Conservation (phyloP, 176 grass and related monocot species). For the Aegilops bicornis region DNA sequence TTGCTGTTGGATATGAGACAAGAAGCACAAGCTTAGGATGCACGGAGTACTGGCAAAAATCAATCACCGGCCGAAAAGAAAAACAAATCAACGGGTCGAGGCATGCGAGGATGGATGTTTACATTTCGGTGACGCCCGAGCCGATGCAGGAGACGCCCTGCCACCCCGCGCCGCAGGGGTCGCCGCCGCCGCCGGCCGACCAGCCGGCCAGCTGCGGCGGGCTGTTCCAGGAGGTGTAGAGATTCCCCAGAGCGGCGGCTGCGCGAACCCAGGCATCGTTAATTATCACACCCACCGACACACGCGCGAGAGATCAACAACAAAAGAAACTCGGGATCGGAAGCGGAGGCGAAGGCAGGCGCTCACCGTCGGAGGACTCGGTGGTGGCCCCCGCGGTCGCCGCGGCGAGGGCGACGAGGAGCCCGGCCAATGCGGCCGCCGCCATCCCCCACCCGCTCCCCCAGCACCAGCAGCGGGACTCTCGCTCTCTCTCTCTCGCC, state of each 20-base stretch:
- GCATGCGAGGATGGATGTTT: conserved; percentile 43
- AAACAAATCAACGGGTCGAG: too few relatives aligned
- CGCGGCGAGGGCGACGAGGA: conserved; percentile 27
- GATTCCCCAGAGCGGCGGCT: conserved; percentile 83
- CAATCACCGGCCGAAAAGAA: too few relatives aligned
- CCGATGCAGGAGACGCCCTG: conserved; percentile 87
- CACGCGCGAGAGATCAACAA: not conserved
- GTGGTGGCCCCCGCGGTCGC: conserved; percentile 39
- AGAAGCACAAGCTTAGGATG: too few relatives aligned
- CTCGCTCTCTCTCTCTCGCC: not conserved
- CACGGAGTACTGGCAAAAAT: too few relatives aligned
- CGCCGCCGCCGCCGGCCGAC: conserved; percentile 69
- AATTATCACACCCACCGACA: not conserved
- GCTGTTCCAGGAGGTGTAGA: conserved; percentile 82
- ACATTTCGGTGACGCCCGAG: conserved; percentile 87
- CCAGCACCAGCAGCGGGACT: not conserved
- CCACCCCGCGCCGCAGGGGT: conserved; percentile 85
- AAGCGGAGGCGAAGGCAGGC: not conserved
- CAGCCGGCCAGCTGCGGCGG: conserved; percentile 79
- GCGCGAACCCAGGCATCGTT: conserved; percentile 22
- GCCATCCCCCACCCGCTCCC: conserved; percentile 21
- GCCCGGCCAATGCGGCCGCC: conserved; percentile 37
- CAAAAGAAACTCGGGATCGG: not conserved
- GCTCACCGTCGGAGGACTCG: conserved; percentile 42
- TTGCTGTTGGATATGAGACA: conserved; percentile 48